A percentile compares a stretch with the other conserved stretches of the same genome.
These are phyloP conservation scores for Hawksworthiomyces lignivorus DNA, from an alignment of 2,329 filamentous ascomycete species.

Conservation along the genomic window DNA sequence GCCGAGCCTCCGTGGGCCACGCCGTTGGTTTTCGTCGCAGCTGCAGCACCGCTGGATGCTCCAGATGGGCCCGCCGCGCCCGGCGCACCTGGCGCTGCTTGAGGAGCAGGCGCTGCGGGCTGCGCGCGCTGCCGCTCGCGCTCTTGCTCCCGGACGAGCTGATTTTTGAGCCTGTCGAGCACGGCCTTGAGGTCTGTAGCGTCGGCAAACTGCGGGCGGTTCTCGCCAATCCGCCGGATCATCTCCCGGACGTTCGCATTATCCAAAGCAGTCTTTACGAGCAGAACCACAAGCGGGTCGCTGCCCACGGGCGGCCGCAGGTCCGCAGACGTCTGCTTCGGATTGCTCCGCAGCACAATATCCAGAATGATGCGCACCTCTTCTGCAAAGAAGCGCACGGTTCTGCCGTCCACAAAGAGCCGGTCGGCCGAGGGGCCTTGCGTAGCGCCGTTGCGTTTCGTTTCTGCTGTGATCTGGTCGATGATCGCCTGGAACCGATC, in stretches of 20 bases:
- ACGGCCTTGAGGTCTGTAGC: slow-evolving; percentile 45
- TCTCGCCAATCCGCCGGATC: slow-evolving; percentile 46
- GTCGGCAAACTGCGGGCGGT: slow-evolving; percentile 43
- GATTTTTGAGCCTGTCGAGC: slow-evolving; percentile 39
- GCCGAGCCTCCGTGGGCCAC: slow-evolving; percentile 20
- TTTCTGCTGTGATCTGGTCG: slow-evolving; percentile 62
- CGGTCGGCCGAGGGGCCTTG: slow-evolving; percentile 47
- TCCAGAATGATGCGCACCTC: slow-evolving; percentile 51
- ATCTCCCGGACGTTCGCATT: slow-evolving; percentile 40
- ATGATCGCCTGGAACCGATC: slow-evolving; percentile 74
- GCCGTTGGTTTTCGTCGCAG: slow-evolving; percentile 21
- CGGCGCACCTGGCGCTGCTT: too few species aligned
- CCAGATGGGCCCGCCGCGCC: neutral
- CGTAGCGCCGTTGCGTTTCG: slow-evolving; percentile 42
- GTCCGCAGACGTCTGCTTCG: slow-evolving; percentile 45
- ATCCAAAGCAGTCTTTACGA: slow-evolving; percentile 52
- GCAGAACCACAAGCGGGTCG: slow-evolving; percentile 47
- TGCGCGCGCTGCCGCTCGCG: slow-evolving; percentile 12
- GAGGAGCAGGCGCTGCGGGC: slow-evolving; percentile 14
- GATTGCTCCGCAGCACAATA: slow-evolving; percentile 52
- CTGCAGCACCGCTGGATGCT: neutral
- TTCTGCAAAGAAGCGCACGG: slow-evolving; percentile 52
- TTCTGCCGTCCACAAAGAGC: slow-evolving; percentile 46
- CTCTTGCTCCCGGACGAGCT: slow-evolving; percentile 22
- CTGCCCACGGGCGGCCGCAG: slow-evolving; percentile 46